Percentiles rank a stretch among this genome's conserved stretches.
Evolutionary conservation across 805 yeast species (phyloP).

Genomic region (Cyberlindnera xishuangbannaensis): DNA sequence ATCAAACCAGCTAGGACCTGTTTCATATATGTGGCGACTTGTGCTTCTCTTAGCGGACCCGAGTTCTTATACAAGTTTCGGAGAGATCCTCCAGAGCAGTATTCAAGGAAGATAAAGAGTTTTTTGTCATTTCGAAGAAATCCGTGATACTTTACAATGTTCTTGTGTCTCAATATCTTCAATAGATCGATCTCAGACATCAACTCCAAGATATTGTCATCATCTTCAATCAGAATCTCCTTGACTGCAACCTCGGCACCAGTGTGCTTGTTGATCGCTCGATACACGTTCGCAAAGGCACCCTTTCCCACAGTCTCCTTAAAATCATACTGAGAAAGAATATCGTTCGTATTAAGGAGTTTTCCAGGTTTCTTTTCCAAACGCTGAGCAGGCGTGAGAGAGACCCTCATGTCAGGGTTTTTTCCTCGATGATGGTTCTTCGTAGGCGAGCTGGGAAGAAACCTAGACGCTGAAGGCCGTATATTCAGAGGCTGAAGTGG

Average conservation of each 20-base stretch:
- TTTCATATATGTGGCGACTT: slow-evolving; percentile 53
- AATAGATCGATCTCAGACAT: slow-evolving; percentile 67
- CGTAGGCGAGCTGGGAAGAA: slow-evolving; percentile 16
- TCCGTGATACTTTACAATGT: slow-evolving; percentile 89
- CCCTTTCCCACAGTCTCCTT: slow-evolving; percentile 77
- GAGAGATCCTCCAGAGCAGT: slow-evolving; percentile 65
- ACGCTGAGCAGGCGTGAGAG: slow-evolving; percentile 46
- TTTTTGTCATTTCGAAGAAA: slow-evolving; percentile 65
- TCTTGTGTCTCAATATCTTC: slow-evolving; percentile 74
- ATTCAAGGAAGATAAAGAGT: slow-evolving; percentile 73
- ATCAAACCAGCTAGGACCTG: slow-evolving; percentile 66
- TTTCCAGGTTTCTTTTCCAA: slow-evolving; percentile 37
- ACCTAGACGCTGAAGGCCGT: too few relatives aligned
- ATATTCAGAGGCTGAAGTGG: slow-evolving; percentile 19
- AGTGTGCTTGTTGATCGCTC: slow-evolving; percentile 61
- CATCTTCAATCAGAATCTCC: slow-evolving; percentile 65
- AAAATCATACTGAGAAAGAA: slow-evolving; percentile 39
- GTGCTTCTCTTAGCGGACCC: slow-evolving; percentile 52
- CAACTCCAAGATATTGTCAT: slow-evolving; percentile 56
- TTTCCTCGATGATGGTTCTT: slow-evolving; percentile 5
- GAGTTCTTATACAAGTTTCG: slow-evolving; percentile 32
- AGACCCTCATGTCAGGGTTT: slow-evolving; percentile 14
- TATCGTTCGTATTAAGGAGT: slow-evolving; percentile 19
- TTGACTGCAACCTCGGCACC: slow-evolving; percentile 74
- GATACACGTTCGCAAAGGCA: slow-evolving; percentile 84